Percentiles rank a stretch among this genome's conserved stretches.
These are phyloP conservation scores for Tardiomyces digboiensis DNA, from an alignment of 1,139 yeast species.

Conservation along the genomic window DNA sequence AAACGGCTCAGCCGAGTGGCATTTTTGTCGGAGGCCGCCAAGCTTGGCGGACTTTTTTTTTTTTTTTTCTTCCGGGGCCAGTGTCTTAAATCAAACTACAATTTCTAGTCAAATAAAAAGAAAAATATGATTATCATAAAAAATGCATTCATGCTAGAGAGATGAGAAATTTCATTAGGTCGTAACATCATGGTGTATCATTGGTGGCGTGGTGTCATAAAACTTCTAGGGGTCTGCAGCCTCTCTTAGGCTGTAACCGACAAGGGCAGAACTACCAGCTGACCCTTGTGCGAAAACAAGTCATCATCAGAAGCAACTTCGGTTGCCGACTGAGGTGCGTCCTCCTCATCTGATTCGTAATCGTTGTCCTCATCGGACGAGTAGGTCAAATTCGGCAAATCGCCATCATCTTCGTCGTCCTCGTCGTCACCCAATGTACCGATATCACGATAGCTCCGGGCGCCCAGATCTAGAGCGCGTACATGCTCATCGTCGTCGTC, in stretches of 20 bases:
- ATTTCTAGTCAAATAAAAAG: neutral
- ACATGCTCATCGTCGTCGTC: slow-evolving; percentile 3
- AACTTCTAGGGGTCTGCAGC: neutral
- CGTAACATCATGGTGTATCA: neutral
- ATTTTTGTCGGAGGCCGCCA: too few relatives aligned
- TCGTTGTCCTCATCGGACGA: slow-evolving; percentile 14
- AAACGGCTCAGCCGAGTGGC: too few relatives aligned
- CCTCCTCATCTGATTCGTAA: slow-evolving; percentile 3
- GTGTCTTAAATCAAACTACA: too few relatives aligned
- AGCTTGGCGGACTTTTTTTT: too few relatives aligned
- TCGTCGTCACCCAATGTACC: slow-evolving; percentile 5
- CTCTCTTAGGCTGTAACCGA: neutral
- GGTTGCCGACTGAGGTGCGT: neutral
- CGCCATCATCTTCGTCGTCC: slow-evolving; percentile 4
- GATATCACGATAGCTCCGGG: slow-evolving; percentile 1
- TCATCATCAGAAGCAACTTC: neutral
- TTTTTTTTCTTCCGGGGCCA: too few relatives aligned
- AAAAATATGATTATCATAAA: neutral
- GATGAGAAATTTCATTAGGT: neutral
- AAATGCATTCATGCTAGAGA: neutral
- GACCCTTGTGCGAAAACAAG: neutral
- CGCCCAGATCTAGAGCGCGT: slow-evolving; percentile 4
- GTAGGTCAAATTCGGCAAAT: slow-evolving; percentile 8
- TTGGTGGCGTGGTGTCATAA: too few relatives aligned
- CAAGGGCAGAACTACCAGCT: neutral